Base-by-base conservation (phyloP, 1,139 yeast species). In the Debaryomyces subglobosus region DNA sequence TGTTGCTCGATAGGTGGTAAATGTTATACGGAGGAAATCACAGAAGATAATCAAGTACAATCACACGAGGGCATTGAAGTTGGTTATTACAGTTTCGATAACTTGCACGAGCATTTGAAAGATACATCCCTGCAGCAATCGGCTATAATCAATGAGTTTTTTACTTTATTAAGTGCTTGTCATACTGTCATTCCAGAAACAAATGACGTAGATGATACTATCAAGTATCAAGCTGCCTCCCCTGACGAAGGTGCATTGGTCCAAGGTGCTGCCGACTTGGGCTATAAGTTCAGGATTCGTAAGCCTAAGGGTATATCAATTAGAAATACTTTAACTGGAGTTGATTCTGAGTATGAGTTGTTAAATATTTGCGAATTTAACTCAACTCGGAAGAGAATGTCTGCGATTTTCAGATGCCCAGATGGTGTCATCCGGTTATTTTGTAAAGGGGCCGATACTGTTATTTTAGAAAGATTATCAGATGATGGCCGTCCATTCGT, bases 171-270 rank as follows among this genome's bases (percentile, higher is more conserved):
- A 49, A 89, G 98, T 46, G 86, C 96, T 0, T 95, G 99, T 65
- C 99, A 95, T 63, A 95, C 99, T 0, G 99, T 95, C 42, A 95
- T 95, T 53, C 99, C 99, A 0, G 99, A 95, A 65, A 76, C 80
- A 15, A 79, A 78, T 51, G 85, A 78, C 2, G 59, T 63, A 1
- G 79, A 81, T 46, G 88, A 88, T 0, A 61, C 74, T 1, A 86
- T 94, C 56, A 92, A 89, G 64, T 95, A 95, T 63, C 99, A 95
- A 69, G 99, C 99, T 0, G 97, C 99, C 0, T 92, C 98, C 1
- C 99, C 99, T 0, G 99, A 95, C 70, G 99, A 95, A 73, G 99
- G 99, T 49, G 99, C 99, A 0, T 75, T 95, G 53, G 99, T 95
- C 3, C 92, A 94, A 59, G 99, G 99, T 50, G 99, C 97, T 16